Base-by-base conservation (phyloP, 1,284 basidiomycete genomes). In the Microbotryum lychnidis-dioicae region DNA sequence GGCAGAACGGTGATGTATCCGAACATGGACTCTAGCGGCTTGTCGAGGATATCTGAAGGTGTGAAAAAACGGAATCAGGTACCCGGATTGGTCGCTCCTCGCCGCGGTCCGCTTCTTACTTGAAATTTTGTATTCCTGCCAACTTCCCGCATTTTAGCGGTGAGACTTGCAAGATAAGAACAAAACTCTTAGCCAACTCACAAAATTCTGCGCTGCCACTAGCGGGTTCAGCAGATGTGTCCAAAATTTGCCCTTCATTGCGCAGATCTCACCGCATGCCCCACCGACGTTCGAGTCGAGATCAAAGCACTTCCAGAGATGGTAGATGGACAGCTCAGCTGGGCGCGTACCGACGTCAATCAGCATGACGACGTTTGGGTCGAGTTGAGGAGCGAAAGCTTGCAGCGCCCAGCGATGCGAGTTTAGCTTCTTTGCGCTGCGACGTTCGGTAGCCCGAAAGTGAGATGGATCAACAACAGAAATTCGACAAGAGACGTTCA, bases 281-380 rank as follows among this genome's bases (percentile, higher is more conserved):
- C 93, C 93, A 6, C 84, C 93, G 20, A 96, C 89, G 69, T 89
- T 92, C 18, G 54, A 56, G 23, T 62, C 48, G 20, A 50, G 52
- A 27, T 70, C 69, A 49, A 70, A 70, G 14, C 64, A 87, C 76
- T 97, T 97, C 93, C 93, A 97, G 9, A 97, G 78, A 72, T 96
- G 90, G 75, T 97, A 97, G 71, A 97, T 92, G 12, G 84, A 86
- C 51, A 85, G 89, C 9, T 87, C 84, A 3, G 89, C 90, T 0
- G 93, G 93, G 81, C 87, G 85, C 0, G 93, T 97, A 2, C 93
- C 94, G 23, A 96, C 93, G 71, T 97, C 93, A 44, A 97, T 83
- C 23, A 97, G 81, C 8, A 97, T 84, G 73, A 67, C 56, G 50
- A 97, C 90, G 73, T 94, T 97, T 31, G 87, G 88, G 58, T 77